Base-by-base conservation (phyloP, 768 basidiomycete species). In the Kwoniella sp. region DNA sequence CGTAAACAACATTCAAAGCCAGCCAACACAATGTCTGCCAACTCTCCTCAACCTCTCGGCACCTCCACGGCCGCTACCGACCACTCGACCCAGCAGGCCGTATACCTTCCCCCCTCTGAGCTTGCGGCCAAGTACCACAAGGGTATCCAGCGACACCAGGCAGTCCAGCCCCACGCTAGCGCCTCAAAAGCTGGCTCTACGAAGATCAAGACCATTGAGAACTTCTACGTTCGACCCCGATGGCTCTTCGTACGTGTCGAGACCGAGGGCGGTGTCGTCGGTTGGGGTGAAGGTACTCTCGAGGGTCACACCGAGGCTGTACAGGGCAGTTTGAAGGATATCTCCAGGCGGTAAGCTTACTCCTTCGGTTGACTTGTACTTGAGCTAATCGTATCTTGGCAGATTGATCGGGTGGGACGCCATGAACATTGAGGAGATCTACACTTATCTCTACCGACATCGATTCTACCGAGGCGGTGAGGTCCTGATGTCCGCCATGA, bases 181-280 rank as follows among this genome's bases (percentile, higher is more conserved):
- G 66, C 66, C 28, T 53, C 56, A 12, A 34, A 52, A 9, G 29
- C 67, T 37, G 63, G 63, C 50, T 64, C 62, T 28, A 65, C 59
- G 34, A 63, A 70, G 26, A 81, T 81, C 70, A 69, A 66, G 52
- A 58, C 37, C 22, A 78, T 82, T 61, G 80, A 82, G 59, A 71
- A 69, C 63, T 89, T 90, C 79, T 87, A 87, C 65, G 82, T 90
- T n/a, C 86, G 86, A 17, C 88, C 88, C 0, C 83, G 87, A 37
- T 89, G 89, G 89, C 82, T 90, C 3, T 89, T 90, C 70, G 86
- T 89, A 28, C 84, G 88, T 8, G 84, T 89, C n/a, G 86, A 86
- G 69, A 89, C 87, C 0, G 82, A 83, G 4, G 84, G 86, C 48
- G 87, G 86, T 0, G 76, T 86, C 26, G 84, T 89, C 29, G 89